A percentile compares a stretch with the other conserved stretches of the same genome.
Conservation (phyloP, 2,329 filamentous ascomycete species). For the Verruconis gallopava region DNA sequence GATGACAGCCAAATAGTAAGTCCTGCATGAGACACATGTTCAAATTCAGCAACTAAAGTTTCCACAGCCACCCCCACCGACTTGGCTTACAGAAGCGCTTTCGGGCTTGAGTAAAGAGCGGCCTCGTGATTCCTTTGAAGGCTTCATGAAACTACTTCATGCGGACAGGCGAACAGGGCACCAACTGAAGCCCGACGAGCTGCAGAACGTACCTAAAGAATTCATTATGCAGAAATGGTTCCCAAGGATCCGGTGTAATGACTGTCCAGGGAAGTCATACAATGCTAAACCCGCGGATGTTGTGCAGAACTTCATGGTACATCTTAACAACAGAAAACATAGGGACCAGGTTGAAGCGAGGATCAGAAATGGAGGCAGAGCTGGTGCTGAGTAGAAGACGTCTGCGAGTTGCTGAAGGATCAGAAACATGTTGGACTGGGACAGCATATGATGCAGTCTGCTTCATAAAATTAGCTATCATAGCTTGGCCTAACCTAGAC, state of each 20-base stretch:
- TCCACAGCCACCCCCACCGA: slow-evolving; percentile 47
- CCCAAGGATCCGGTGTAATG: slow-evolving; percentile 78
- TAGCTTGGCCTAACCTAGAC: no score
- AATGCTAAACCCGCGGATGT: slow-evolving; percentile 77
- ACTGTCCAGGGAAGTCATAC: slow-evolving; percentile 90
- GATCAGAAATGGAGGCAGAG: slow-evolving; percentile 5
- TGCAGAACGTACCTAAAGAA: slow-evolving; percentile 34
- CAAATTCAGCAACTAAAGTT: not conserved
- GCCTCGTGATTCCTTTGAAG: slow-evolving; percentile 73
- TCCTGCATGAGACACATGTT: not conserved
- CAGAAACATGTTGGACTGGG: no score
- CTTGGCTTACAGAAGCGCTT: slow-evolving; percentile 71
- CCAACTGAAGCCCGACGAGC: slow-evolving; percentile 42
- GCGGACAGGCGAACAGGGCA: slow-evolving; percentile 47
- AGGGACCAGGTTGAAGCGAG: slow-evolving; percentile 9
- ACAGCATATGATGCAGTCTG: no score
- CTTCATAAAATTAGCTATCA: no score
- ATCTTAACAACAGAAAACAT: slow-evolving; percentile 75
- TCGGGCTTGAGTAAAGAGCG: slow-evolving; percentile 56
- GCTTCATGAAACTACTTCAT: slow-evolving; percentile 78
- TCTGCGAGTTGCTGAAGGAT: no score
- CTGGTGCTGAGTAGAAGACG: not conserved
- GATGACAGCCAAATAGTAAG: slow-evolving; percentile 41
- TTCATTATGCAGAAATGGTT: slow-evolving; percentile 69
- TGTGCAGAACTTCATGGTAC: slow-evolving; percentile 83